Conservation (phyloP, 2,329 filamentous ascomycete genomes). For the Fusarium sublunatum region DNA sequence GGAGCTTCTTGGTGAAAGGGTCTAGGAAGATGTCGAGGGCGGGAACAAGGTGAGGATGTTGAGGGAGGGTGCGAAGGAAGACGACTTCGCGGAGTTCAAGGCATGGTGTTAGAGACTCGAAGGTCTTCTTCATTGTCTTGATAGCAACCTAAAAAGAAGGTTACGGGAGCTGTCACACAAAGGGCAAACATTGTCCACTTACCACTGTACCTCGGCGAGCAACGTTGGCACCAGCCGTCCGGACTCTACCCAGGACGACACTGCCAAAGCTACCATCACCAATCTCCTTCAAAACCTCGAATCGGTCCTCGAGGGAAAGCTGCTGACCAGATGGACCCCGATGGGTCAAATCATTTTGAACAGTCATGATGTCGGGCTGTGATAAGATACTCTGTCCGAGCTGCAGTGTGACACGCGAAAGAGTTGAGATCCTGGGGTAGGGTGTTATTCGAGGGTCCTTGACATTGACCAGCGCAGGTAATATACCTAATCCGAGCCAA, state of each 20-base stretch:
- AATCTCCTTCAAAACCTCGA: slow-evolving; percentile 97
- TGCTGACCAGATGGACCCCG: slow-evolving; percentile 71
- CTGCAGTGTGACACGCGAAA: slow-evolving; percentile 31
- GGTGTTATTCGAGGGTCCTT: slow-evolving; percentile 35
- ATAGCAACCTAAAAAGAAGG: slow-evolving; percentile 80
- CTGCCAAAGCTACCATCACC: slow-evolving; percentile 99
- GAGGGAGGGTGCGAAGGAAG: slow-evolving; percentile 88
- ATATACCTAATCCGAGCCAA: slow-evolving; percentile 45
- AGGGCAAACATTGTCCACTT: slow-evolving; percentile 56
- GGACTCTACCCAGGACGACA: slow-evolving; percentile 89
- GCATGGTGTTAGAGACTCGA: slow-evolving; percentile 90
- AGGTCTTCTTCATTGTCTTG: slow-evolving; percentile 99
- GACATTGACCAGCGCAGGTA: slow-evolving; percentile 31
- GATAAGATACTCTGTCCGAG: slow-evolving; percentile 34
- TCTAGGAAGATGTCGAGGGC: slow-evolving; percentile 98
- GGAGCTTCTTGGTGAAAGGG: slow-evolving; percentile 93
- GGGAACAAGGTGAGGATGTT: slow-evolving; percentile 92
- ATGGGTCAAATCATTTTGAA: slow-evolving; percentile 77
- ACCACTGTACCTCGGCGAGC: slow-evolving; percentile 93
- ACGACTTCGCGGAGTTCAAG: slow-evolving; percentile 96
- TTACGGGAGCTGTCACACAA: slow-evolving; percentile 32
- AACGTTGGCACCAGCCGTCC: slow-evolving; percentile 87
- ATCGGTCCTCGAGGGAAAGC: slow-evolving; percentile 87
- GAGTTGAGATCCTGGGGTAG: slow-evolving; percentile 36
- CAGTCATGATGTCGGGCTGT: slow-evolving; percentile 71